Percentiles rank a stretch among this genome's conserved stretches.
phyloP scores from a whole-genome alignment of 371 early-diverging fungal species.

The Mucor circinelloides region DNA sequence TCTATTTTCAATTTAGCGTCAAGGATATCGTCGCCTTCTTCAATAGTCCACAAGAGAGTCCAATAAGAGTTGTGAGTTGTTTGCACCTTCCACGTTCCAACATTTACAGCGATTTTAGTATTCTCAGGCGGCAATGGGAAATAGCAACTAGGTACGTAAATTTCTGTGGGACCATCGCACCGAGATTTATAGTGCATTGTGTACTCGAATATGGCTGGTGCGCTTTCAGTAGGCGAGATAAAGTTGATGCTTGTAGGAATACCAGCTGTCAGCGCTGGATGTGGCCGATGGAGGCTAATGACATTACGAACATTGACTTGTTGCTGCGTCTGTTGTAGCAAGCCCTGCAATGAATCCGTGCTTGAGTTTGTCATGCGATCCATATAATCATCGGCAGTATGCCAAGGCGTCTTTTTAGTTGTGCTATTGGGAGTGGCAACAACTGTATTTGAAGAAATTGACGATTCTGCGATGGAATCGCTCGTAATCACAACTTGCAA shows the following conservation, averaged over 20 bases:
- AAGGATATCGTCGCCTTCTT: background rate
- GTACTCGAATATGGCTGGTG: slow-evolving; percentile 28
- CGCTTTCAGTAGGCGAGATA: slow-evolving; percentile 30
- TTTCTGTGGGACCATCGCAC: slow-evolving; percentile 19
- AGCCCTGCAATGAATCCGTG: background rate
- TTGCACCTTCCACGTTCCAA: slow-evolving; percentile 13
- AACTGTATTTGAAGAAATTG: background rate
- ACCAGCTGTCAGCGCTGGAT: slow-evolving; percentile 37
- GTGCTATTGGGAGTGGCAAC: background rate
- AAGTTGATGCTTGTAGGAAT: slow-evolving; percentile 31
- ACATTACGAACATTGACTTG: slow-evolving; percentile 31
- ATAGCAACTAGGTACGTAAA: slow-evolving; percentile 22
- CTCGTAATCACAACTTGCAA: background rate
- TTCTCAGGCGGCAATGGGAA: slow-evolving; percentile 18
- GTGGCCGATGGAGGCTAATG: slow-evolving; percentile 41
- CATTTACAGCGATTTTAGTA: slow-evolving; percentile 6
- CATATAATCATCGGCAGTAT: background rate
- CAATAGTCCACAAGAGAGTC: slow-evolving; percentile 19
- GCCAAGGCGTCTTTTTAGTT: background rate
- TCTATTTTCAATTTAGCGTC: slow-evolving; percentile 14
- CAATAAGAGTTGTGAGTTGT: slow-evolving; percentile 10
- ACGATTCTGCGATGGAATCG: background rate
- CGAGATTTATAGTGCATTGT: background rate
- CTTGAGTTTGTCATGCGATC: slow-evolving; percentile 2
- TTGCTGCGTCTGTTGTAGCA: slow-evolving; percentile 2